Base-by-base conservation (phyloP, 2,329 filamentous ascomycete species). In the Penicillium sp. region DNA sequence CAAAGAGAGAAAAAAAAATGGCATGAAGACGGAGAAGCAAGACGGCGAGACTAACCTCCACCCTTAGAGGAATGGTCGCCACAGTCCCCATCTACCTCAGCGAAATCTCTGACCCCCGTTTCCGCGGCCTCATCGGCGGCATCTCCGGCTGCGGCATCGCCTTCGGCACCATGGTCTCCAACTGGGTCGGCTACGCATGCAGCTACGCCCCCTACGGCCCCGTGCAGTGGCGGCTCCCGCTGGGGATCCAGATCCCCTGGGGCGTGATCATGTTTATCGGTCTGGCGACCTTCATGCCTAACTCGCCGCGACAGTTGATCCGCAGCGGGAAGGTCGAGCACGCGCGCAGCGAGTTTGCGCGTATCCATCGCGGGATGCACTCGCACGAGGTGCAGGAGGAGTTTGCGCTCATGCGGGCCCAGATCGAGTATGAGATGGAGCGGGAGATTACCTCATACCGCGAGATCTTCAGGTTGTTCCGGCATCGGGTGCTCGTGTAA, bases 161-260 rank as follows among this genome's bases (percentile, higher is more conserved):
- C 2, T 73, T 77, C 36, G 77, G 76, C 8, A 77, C 74, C 3
- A 77, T 78, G 74, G 62, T 67, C 47, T 75, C 73, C 4, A 80
- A 79, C 53, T 79, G 76, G 77, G 69, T 78, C 3, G 76, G 76
- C 3, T 79, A 73, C 47, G 75, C 74, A 0, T 77, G 76, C 45
- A 69, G 71, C 14, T 78, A 71, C 39, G 74, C 76, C 0, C 66
- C 75, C 0, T 77, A 78, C 41, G 76, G 77, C 0, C 53, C 68
- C 3, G 57, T 70, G 0, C 77, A 79, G 53, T 80, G 76, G 77
- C 69, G 76, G 8, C 59, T 79, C 0, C 77, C 76, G 0, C 67
- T 79, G 3, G 75, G 65, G 0, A 68, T 79, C 17, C 76, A 79
- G 54, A 72, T 78, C 8, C 76, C 76, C 0, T 79, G 74, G 72